A percentile compares a stretch with the other conserved stretches of the same genome.
phyloP scores from a whole-genome alignment of 2,329 filamentous ascomycete species.

The Zalaria obscura region DNA sequence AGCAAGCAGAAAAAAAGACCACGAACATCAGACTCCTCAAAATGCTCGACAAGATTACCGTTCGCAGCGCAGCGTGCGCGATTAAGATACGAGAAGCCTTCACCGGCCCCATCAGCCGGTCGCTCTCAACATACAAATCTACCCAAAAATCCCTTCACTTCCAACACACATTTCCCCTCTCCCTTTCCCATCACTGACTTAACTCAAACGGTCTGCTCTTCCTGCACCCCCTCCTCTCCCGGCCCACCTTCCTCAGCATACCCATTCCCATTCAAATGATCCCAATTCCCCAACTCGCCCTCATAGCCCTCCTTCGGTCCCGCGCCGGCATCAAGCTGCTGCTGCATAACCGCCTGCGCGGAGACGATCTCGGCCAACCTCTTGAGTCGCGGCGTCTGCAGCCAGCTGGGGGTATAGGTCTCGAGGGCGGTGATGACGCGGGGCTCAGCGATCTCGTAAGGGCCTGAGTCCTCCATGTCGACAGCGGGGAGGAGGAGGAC shows the following conservation, averaged over 20 bases:
- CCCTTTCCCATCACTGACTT: too few relatives aligned
- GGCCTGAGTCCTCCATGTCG: conserved; percentile 97
- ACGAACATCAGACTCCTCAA: too few relatives aligned
- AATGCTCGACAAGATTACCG: too few relatives aligned
- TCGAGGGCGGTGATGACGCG: conserved; percentile 90
- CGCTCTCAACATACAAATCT: too few relatives aligned
- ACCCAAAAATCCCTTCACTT: too few relatives aligned
- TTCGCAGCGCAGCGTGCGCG: too few relatives aligned
- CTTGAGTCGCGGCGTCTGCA: conserved; percentile 91
- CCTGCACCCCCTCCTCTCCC: too few relatives aligned
- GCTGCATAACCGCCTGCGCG: conserved; percentile 83
- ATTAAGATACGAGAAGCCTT: too few relatives aligned
- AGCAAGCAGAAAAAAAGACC: too few relatives aligned
- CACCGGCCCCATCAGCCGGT: too few relatives aligned
- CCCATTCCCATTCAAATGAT: conserved; percentile 3
- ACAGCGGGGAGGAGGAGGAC: conserved; percentile 86
- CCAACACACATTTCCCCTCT: too few relatives aligned
- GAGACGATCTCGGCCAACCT: conserved; percentile 96
- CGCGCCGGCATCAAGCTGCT: conserved; percentile 17
- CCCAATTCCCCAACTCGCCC: conserved; percentile 5
- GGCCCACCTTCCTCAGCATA: not conserved
- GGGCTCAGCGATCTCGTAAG: conserved; percentile 96
- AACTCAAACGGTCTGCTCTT: too few relatives aligned
- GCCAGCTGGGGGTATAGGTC: conserved; percentile 96
- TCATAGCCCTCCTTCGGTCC: conserved; percentile 2